These are phyloP conservation scores for Mycena metata DNA, from an alignment of 768 basidiomycete species.

Conservation along the genomic window DNA sequence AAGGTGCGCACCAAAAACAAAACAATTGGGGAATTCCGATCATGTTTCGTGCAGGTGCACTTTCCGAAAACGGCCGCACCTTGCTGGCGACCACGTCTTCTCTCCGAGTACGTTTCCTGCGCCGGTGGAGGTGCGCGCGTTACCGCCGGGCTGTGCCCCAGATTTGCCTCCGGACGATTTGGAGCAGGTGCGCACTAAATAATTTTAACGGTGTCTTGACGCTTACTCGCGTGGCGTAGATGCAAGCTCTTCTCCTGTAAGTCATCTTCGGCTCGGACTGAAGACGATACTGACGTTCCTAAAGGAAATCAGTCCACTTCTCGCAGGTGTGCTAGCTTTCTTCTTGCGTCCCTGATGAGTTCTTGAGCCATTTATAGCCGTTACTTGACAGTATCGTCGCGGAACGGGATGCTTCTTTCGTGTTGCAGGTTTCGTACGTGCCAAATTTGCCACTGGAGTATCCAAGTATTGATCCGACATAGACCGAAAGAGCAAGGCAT, in stretches of 20 bases:
- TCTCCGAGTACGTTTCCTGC: conserved; percentile 67
- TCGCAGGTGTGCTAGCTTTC: conserved; percentile 49
- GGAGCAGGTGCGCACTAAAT: conserved; percentile 56
- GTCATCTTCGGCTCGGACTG: conserved; percentile 35
- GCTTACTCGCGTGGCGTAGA: conserved; percentile 45
- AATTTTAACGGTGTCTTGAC: background rate
- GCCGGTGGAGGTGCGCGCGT: conserved; percentile 43
- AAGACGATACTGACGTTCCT: background rate
- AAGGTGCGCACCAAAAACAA: conserved; percentile 51
- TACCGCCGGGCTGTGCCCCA: conserved; percentile 40
- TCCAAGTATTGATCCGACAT: background rate
- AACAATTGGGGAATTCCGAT: background rate
- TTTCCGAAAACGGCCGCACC: conserved; percentile 52
- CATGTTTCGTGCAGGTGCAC: conserved; percentile 54
- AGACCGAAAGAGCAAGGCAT: conserved; percentile 67
- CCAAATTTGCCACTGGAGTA: background rate
- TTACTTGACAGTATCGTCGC: conserved; percentile 61
- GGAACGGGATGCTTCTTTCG: conserved; percentile 61
- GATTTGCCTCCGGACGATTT: conserved; percentile 59
- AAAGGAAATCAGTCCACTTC: conserved; percentile 61
- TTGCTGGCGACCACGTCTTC: conserved; percentile 58
- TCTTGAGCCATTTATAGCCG: conserved; percentile 32
- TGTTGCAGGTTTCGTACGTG: conserved; percentile 60
- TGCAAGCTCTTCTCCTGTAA: conserved; percentile 73
- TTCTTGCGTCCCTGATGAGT: background rate